Evolutionary conservation across 805 yeast genomes (phyloP).

Genomic region (Starmerella etchellsii): DNA sequence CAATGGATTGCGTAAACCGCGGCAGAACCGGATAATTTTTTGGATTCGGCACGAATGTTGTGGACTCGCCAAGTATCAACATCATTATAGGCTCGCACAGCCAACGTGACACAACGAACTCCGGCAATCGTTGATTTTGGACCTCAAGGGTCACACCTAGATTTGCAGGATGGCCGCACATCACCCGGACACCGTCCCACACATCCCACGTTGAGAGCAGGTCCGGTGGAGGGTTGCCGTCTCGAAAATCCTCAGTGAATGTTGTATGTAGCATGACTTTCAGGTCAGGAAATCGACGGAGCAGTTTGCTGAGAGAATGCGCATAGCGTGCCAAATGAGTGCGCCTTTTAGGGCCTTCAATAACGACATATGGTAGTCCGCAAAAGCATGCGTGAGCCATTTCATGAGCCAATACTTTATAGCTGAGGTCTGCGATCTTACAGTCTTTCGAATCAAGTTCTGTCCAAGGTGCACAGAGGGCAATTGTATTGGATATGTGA

Average conservation of each 20-base stretch:
- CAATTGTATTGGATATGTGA: constrained; percentile 36
- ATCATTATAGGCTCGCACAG: constrained; percentile 52
- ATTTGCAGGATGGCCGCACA: constrained; percentile 41
- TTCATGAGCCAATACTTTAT: constrained; percentile 47
- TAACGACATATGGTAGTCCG: constrained; percentile 42
- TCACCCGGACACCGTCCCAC: constrained; percentile 53
- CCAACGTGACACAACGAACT: constrained; percentile 46
- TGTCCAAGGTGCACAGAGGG: constrained; percentile 55
- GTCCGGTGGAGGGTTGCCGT: constrained; percentile 30
- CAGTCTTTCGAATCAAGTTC: constrained; percentile 46
- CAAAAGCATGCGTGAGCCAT: constrained; percentile 45
- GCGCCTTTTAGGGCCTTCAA: constrained; percentile 54
- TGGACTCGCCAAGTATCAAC: constrained; percentile 40
- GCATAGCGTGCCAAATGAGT: constrained; percentile 40
- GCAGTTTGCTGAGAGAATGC: constrained; percentile 31
- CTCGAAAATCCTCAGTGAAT: constrained; percentile 32
- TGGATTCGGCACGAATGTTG: constrained; percentile 43
- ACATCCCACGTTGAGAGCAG: constrained; percentile 55
- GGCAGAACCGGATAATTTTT: constrained; percentile 54
- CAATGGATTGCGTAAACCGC: constrained; percentile 40
- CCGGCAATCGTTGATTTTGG: constrained; percentile 47
- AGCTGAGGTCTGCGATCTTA: constrained; percentile 39
- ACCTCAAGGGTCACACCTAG: constrained; percentile 64
- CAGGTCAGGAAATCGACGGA: constrained; percentile 22
- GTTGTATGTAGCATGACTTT: constrained; percentile 26